Conservation (phyloP, 2,329 filamentous ascomycete species). For the Ampelomyces quisqualis region DNA sequence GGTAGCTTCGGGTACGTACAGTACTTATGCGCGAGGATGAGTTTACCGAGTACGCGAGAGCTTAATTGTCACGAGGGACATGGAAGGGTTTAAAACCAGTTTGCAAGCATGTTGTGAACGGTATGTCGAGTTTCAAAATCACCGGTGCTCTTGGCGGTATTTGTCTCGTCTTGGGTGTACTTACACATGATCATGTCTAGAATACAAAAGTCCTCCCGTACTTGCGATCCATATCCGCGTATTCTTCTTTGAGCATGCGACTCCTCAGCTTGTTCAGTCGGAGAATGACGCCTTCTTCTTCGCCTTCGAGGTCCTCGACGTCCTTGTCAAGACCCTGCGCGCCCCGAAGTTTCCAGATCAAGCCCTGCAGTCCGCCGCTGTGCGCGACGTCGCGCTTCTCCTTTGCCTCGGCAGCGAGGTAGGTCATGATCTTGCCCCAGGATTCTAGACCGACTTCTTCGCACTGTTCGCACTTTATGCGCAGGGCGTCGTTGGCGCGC, state of each 20-base stretch:
- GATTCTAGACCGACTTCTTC: constrained; percentile 74
- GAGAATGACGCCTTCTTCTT: constrained; percentile 39
- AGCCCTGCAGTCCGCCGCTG: constrained; percentile 17
- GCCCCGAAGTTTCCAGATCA: constrained; percentile 32
- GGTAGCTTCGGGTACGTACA: no score
- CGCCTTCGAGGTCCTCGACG: constrained; percentile 36
- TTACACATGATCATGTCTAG: constrained; percentile 11
- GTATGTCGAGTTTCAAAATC: no score
- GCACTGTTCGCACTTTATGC: constrained; percentile 72
- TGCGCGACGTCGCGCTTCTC: constrained; percentile 29
- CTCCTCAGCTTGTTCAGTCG: constrained; percentile 38
- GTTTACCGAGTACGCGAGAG: no score
- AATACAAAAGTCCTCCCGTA: constrained; percentile 41
- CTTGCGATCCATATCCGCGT: constrained; percentile 40
- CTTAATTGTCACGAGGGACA: no score
- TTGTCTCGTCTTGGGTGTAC: no score
- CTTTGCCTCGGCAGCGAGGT: constrained; percentile 56
- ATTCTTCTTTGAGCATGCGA: constrained; percentile 38
- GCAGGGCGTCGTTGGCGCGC: constrained; percentile 45
- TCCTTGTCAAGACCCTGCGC: constrained; percentile 30
- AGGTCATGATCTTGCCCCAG: constrained; percentile 77
- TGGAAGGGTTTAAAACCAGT: no score
- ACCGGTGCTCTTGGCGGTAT: no score
- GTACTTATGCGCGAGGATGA: no score
- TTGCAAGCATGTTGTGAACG: no score